These are phyloP conservation scores for Aspergillus nomiae DNA, from an alignment of 2,329 filamentous ascomycete genomes.

Conservation along the genomic window DNA sequence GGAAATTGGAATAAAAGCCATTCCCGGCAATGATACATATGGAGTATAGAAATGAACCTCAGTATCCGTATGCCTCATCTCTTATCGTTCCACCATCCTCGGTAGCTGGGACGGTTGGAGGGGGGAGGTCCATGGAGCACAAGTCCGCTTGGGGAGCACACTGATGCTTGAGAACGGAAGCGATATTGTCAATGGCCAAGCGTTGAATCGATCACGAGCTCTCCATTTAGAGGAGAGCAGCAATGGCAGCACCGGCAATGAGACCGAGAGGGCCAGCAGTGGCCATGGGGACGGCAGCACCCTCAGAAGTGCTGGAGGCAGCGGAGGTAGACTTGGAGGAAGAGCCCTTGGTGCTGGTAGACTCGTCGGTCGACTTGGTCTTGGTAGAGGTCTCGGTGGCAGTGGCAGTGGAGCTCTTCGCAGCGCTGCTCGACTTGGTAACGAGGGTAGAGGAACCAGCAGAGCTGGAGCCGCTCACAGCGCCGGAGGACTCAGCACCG, in stretches of 20 bases:
- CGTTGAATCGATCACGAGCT: not conserved
- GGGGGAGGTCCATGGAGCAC: not conserved
- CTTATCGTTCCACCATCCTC: slow-evolving; percentile 1
- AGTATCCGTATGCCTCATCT: slow-evolving; percentile 18
- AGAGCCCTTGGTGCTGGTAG: slow-evolving; percentile 21
- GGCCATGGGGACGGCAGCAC: slow-evolving; percentile 36
- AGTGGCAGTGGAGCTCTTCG: slow-evolving; percentile 19
- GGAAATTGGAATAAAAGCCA: not conserved
- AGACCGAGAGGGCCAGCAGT: slow-evolving; percentile 41
- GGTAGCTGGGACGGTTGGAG: not conserved
- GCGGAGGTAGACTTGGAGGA: slow-evolving; percentile 16
- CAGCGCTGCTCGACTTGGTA: slow-evolving; percentile 20
- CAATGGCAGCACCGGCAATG: slow-evolving; percentile 45
- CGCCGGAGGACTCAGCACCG: slow-evolving; percentile 27
- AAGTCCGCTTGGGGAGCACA: not conserved
- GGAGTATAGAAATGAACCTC: slow-evolving; percentile 10
- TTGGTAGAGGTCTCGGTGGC: slow-evolving; percentile 27
- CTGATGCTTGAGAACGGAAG: not conserved
- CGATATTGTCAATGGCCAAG: not conserved
- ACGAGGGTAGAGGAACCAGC: slow-evolving; percentile 27
- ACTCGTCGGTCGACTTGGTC: slow-evolving; percentile 20
- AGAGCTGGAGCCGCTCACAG: slow-evolving; percentile 17
- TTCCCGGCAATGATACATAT: slow-evolving; percentile 18
- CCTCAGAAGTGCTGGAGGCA: slow-evolving; percentile 26
- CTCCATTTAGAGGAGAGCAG: slow-evolving; percentile 43